Percentiles rank a stretch among this genome's conserved stretches.
phyloP scores from a whole-genome alignment of 164 flowering plant genomes.

The Liquidambar formosana region DNA sequence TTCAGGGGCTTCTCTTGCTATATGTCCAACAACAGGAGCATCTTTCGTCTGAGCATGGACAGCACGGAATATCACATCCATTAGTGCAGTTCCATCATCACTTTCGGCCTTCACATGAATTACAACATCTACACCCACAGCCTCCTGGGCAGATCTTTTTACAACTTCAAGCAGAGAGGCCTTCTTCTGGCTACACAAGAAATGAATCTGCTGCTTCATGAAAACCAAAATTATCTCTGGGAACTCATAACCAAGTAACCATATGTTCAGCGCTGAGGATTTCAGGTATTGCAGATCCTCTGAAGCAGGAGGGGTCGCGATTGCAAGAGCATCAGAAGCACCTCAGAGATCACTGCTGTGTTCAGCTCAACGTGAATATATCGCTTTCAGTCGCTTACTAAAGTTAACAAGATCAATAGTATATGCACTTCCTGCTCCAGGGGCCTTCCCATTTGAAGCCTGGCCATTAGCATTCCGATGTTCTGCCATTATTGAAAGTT shows the following conservation, averaged over 20 bases:
- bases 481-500: slow-evolving; percentile 7
- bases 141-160: slow-evolving; percentile 50
- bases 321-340: slow-evolving; percentile 46
- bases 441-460: slow-evolving; percentile 9
- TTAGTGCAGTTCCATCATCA: slow-evolving; percentile 58
- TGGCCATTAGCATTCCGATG: not conserved
- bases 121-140: too few relatives aligned
- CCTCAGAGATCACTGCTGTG: slow-evolving; percentile 36
- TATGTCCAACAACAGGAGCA: slow-evolving; percentile 54
- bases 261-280: slow-evolving; percentile 71
- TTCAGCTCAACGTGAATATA: slow-evolving; percentile 64
- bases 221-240: too few relatives aligned
- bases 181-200: too few relatives aligned
- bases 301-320: slow-evolving; percentile 77
- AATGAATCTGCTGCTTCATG: too few relatives aligned
- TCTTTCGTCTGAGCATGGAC: slow-evolving; percentile 30
- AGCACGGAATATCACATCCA: slow-evolving; percentile 49
- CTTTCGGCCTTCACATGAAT: too few relatives aligned
- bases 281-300: slow-evolving; percentile 75
- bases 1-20: slow-evolving; percentile 69
- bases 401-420: slow-evolving; percentile 12
- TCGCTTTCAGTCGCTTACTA: slow-evolving; percentile 40
- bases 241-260: slow-evolving; percentile 84
- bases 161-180: slow-evolving; percentile 57
- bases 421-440: slow-evolving; percentile 6